Percentiles rank a stretch among this genome's conserved stretches.
phyloP scores from a whole-genome alignment of 2,329 filamentous ascomycete genomes.

The Arthrobotrys megalospora region DNA sequence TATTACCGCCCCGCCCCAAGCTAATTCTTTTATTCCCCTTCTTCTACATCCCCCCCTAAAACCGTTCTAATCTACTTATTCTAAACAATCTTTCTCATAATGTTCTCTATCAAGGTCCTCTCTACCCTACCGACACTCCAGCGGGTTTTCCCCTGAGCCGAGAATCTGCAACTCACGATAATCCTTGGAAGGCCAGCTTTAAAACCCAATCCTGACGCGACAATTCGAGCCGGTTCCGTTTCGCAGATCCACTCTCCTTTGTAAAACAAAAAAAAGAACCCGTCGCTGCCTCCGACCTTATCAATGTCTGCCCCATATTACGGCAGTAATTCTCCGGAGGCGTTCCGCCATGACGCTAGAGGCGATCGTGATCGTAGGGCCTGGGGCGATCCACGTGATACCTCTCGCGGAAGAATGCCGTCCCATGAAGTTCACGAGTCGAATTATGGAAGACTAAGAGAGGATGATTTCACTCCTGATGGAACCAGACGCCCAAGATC shows the following conservation, averaged over 20 bases:
- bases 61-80: slow-evolving; percentile 34
- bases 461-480: slow-evolving; percentile 53
- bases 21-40: slow-evolving; percentile 25
- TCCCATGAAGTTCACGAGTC: slow-evolving; percentile 54
- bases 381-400: slow-evolving; percentile 56
- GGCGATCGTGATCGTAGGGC: slow-evolving; percentile 49
- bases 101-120: slow-evolving; percentile 58
- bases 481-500: slow-evolving; percentile 45
- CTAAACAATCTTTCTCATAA: slow-evolving; percentile 61
- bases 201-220: slow-evolving; percentile 18
- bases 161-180: slow-evolving; percentile 19
- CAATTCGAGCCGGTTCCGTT: neutral
- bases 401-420: slow-evolving; percentile 51
- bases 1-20: slow-evolving; percentile 27
- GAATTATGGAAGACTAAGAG: slow-evolving; percentile 51
- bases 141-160: slow-evolving; percentile 25
- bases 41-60: slow-evolving; percentile 5
- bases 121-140: neutral
- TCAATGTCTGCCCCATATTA: slow-evolving; percentile 59
- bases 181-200: slow-evolving; percentile 18
- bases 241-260: neutral
- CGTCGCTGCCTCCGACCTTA: neutral
- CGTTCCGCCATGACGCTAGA: slow-evolving; percentile 53
- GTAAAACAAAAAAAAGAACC: too few relatives aligned
- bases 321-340: slow-evolving; percentile 57